Conservation (phyloP, 1,139 yeast species). For the Pichia sp. region DNA sequence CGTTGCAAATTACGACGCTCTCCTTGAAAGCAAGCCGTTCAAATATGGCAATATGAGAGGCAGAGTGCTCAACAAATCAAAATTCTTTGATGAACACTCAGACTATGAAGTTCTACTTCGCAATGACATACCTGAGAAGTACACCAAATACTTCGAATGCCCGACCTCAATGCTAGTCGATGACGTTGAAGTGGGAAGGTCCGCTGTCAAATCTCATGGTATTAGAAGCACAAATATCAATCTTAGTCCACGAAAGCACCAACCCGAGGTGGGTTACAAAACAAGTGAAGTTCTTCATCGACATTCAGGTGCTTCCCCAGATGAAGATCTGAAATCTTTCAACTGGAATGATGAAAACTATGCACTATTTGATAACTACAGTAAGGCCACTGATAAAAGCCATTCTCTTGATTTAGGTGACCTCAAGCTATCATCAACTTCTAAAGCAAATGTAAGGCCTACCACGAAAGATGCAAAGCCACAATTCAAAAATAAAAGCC, state of each 20-base stretch:
- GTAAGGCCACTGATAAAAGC: too few relatives aligned
- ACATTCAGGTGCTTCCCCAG: too few relatives aligned
- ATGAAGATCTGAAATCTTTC: too few relatives aligned
- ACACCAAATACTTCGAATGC: constrained; percentile 18
- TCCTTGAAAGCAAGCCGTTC: constrained; percentile 21
- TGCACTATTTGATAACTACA: too few relatives aligned
- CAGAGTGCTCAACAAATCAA: constrained; percentile 16
- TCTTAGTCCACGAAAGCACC: constrained; percentile 22
- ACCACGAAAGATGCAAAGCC: too few relatives aligned
- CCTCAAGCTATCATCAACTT: background rate
- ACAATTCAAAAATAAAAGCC: too few relatives aligned
- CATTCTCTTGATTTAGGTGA: constrained; percentile 6
- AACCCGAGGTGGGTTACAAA: too few relatives aligned
- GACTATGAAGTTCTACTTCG: constrained; percentile 25
- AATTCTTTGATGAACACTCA: constrained; percentile 19
- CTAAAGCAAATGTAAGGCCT: constrained; percentile 20
- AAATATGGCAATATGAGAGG: constrained; percentile 25
- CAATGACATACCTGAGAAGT: constrained; percentile 22
- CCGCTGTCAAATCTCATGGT: constrained; percentile 1
- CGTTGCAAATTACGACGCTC: constrained; percentile 21
- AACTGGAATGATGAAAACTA: too few relatives aligned
- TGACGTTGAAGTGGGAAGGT: constrained; percentile 18
- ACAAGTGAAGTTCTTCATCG: too few relatives aligned
- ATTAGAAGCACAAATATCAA: constrained; percentile 12
- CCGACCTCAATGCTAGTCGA: too few relatives aligned